Conservation (phyloP, 208 protist genomes). For the Trypanosoma rangeli region DNA sequence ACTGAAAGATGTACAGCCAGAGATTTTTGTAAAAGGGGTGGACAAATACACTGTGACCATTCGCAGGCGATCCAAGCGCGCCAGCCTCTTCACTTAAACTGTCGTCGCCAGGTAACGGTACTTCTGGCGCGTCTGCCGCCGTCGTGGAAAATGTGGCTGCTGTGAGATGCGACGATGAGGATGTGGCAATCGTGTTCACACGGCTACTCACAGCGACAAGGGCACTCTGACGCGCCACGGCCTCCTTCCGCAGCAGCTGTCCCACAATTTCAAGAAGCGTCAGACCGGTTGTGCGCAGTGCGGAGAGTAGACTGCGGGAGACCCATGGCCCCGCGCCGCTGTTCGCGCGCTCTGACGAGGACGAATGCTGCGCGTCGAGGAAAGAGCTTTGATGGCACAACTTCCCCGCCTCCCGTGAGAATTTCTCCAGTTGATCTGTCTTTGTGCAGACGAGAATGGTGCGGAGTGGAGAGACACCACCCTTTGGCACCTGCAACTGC, state of each 20-base stretch:
- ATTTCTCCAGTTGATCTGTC: slow-evolving; percentile 56
- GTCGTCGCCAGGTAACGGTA: slow-evolving; percentile 15
- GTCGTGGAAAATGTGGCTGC: background rate
- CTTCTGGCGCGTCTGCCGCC: background rate
- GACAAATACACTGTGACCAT: slow-evolving; percentile 32
- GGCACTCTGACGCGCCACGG: slow-evolving; percentile 55
- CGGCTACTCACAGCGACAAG: slow-evolving; percentile 54
- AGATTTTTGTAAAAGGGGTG: slow-evolving; percentile 73
- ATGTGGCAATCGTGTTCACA: slow-evolving; percentile 54
- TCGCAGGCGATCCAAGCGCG: background rate
- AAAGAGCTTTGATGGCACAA: slow-evolving; percentile 11
- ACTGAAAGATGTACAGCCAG: slow-evolving; percentile 51
- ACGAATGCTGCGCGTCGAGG: background rate
- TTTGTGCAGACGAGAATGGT: slow-evolving; percentile 78
- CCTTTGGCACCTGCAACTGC: slow-evolving; percentile 29
- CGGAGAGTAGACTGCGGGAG: slow-evolving; percentile 22
- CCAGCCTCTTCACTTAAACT: slow-evolving; percentile 31
- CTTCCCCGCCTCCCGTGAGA: slow-evolving; percentile 46
- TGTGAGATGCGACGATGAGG: slow-evolving; percentile 4
- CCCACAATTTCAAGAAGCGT: slow-evolving; percentile 59
- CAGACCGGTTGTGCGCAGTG: slow-evolving; percentile 38
- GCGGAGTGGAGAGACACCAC: slow-evolving; percentile 42
- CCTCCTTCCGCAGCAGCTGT: slow-evolving; percentile 76
- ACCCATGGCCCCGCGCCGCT: background rate
- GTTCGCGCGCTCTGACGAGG: slow-evolving; percentile 22